A percentile compares a stretch with the other conserved stretches of the same genome.
Conservation (phyloP, 331 rosid genomes). For the Dryas integrifolia region DNA sequence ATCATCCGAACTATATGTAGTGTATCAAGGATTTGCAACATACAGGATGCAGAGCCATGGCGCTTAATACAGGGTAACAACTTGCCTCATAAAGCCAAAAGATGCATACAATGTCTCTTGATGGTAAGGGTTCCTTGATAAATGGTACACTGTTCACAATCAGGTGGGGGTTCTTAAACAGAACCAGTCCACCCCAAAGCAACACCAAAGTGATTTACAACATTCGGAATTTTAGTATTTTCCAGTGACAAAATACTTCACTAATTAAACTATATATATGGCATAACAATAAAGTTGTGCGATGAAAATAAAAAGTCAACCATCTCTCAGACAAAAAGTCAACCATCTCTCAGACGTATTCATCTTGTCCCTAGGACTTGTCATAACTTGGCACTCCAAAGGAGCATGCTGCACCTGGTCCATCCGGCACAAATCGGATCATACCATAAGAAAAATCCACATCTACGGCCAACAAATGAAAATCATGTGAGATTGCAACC, state of each 20-base stretch:
- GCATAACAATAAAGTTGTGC: constrained; percentile 35
- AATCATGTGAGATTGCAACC: constrained; percentile 13
- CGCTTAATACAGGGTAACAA: too few relatives aligned
- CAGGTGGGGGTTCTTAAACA: background rate
- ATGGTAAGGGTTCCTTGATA: background rate
- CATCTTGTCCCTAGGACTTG: constrained; percentile 41
- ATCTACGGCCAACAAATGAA: background rate
- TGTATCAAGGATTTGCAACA: too few relatives aligned
- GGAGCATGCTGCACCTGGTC: constrained; percentile 43
- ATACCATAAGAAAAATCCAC: constrained; percentile 29
- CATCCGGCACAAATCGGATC: constrained; percentile 43
- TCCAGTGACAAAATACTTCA: constrained; percentile 18
- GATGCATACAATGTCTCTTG: background rate
- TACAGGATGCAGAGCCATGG: too few relatives aligned
- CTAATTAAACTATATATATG: constrained; percentile 35
- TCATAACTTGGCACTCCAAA: constrained; percentile 41
- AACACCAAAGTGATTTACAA: background rate
- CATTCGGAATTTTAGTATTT: constrained; percentile 9
- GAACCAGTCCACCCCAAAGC: constrained; percentile 1
- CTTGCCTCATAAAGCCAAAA: background rate
- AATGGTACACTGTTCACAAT: background rate
- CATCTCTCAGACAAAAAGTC: constrained; percentile 24
- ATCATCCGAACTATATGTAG: too few relatives aligned
- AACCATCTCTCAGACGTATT: constrained; percentile 17
- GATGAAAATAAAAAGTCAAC: constrained; percentile 30